phyloP scores from a whole-genome alignment of 2,329 filamentous ascomycete genomes.

The Trichophyton simii region DNA sequence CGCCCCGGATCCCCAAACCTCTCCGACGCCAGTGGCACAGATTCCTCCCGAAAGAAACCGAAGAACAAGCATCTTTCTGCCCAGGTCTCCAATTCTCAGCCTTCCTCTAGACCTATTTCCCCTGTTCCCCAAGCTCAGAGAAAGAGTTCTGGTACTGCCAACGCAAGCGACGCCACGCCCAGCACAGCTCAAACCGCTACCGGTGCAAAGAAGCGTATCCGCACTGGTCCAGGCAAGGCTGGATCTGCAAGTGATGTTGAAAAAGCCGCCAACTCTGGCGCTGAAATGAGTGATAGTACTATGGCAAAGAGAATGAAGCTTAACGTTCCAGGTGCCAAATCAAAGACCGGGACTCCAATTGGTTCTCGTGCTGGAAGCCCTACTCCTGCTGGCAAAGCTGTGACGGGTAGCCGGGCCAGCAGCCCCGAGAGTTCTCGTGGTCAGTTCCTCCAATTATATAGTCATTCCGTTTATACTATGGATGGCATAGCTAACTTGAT shows the following conservation, averaged over 20 bases:
- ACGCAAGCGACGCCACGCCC: constrained; percentile 1
- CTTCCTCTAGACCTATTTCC: constrained; percentile 29
- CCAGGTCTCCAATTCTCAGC: constrained; percentile 16
- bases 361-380: constrained; percentile 40
- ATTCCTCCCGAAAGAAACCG: constrained; percentile 69
- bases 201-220: constrained; percentile 40
- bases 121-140: constrained; percentile 35
- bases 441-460: not conserved
- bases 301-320: constrained; percentile 39
- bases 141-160: constrained; percentile 3
- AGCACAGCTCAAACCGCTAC: constrained; percentile 26
- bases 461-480: not conserved
- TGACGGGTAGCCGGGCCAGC: constrained; percentile 27
- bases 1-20: constrained; percentile 73
- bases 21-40: constrained; percentile 84
- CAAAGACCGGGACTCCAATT: constrained; percentile 33
- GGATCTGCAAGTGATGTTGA: constrained; percentile 47
- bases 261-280: constrained; percentile 37
- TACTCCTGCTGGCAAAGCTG: constrained; percentile 19
- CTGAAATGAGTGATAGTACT: constrained; percentile 35
- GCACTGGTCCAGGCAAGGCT: constrained; percentile 21
- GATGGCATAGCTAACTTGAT: not conserved
- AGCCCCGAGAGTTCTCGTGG: constrained; percentile 25
- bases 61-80: constrained; percentile 49
- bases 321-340: constrained; percentile 29